Percentiles rank a stretch among this genome's conserved stretches.
These are phyloP conservation scores for Pseudogymnoascus sp. DNA, from an alignment of 2,329 filamentous ascomycete species.

Conservation along the genomic window DNA sequence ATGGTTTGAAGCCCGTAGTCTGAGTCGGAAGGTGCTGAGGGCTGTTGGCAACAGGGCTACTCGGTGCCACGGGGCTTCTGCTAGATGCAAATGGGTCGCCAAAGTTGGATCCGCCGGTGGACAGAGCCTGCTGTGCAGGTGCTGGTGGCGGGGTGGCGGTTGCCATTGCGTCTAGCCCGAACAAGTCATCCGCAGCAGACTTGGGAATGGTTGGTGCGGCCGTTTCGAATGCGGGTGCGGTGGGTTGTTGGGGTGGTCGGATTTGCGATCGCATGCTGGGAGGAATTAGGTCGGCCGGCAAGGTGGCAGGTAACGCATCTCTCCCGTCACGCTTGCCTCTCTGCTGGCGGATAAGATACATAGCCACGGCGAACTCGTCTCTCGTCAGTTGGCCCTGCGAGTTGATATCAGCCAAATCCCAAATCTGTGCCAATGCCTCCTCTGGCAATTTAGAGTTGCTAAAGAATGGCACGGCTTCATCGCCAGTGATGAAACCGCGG, in stretches of 20 bases:
- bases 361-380: conserved; percentile 94
- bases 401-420: conserved; percentile 93
- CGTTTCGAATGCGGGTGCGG: conserved; percentile 37
- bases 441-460: conserved; percentile 86
- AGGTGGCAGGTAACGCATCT: conserved; percentile 59
- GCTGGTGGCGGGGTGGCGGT: conserved; percentile 40
- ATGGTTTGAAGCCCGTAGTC: conserved; percentile 64
- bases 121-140: conserved; percentile 54
- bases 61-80: conserved; percentile 22
- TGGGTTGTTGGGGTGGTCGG: conserved; percentile 39
- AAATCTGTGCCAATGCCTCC: conserved; percentile 85
- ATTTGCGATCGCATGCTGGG: conserved; percentile 69
- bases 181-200: conserved; percentile 87
- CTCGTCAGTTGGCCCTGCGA: conserved; percentile 76
- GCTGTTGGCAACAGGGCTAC: conserved; percentile 22
- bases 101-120: conserved; percentile 65
- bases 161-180: conserved; percentile 76
- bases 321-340: conserved; percentile 60
- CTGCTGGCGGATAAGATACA: conserved; percentile 93
- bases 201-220: conserved; percentile 48
- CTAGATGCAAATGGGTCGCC: conserved; percentile 40
- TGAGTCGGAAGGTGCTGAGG: conserved; percentile 33
- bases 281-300: conserved; percentile 77
- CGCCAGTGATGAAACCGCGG: conserved; percentile 80
- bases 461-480: conserved; percentile 91